Evolutionary conservation across 495 filamentous ascomycete species (phyloP).

Genomic region (Amniculicola lignicola): DNA sequence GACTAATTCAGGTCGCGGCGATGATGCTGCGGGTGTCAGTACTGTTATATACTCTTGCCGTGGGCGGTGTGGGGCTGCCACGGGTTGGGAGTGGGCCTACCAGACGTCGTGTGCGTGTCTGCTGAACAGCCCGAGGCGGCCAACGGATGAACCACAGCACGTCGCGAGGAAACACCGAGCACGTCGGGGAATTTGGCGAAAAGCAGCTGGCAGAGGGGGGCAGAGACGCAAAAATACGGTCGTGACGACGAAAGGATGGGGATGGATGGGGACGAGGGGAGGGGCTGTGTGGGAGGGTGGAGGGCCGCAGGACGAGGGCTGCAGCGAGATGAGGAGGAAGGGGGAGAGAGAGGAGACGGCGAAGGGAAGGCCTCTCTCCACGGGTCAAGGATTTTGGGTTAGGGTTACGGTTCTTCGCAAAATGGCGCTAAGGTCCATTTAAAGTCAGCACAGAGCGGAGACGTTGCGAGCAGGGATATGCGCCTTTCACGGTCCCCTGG

Average conservation of each 20-base stretch:
- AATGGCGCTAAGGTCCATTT: background rate
- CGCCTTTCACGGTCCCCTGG: too few relatives aligned
- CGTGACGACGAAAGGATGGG: background rate
- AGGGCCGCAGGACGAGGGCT: background rate
- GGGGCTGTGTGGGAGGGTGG: background rate
- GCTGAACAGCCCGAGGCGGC: too few relatives aligned
- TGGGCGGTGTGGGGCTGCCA: background rate
- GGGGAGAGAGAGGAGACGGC: background rate
- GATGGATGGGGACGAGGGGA: background rate
- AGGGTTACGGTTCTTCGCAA: background rate
- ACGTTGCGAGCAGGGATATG: background rate
- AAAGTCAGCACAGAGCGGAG: background rate
- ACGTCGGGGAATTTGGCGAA: too few relatives aligned
- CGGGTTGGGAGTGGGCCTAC: background rate
- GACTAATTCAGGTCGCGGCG: background rate
- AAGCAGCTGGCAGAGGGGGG: too few relatives aligned
- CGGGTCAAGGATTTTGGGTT: background rate
- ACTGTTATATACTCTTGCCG: background rate
- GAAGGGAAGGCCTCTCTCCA: background rate
- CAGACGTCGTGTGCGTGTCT: too few relatives aligned
- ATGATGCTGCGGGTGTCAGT: background rate
- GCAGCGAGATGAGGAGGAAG: background rate
- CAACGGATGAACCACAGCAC: background rate
- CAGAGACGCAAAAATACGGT: too few relatives aligned
- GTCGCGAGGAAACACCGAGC: too few relatives aligned